phyloP scores from a whole-genome alignment of 2,329 filamentous ascomycete genomes.

The Mycosphaerella sp. region DNA sequence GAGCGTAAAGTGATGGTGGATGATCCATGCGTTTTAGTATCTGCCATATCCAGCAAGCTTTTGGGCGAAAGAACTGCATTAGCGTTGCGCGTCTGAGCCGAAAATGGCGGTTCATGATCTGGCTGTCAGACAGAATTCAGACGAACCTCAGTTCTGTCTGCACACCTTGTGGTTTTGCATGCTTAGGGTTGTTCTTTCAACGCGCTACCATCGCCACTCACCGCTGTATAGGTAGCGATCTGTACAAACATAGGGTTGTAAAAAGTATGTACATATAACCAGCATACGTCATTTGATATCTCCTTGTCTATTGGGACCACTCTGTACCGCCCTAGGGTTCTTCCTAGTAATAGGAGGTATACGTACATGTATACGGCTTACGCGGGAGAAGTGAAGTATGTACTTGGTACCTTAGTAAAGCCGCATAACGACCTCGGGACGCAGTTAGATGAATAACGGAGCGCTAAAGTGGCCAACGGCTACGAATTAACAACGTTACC shows the following conservation, averaged over 20 bases:
- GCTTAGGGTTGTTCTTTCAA: neutral
- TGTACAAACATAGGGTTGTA: neutral
- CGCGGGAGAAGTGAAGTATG: too few relatives aligned
- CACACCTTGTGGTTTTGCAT: neutral
- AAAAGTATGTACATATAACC: neutral
- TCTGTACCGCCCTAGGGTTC: too few relatives aligned
- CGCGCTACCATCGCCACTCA: neutral
- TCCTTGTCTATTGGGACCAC: neutral
- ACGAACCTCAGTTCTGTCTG: neutral
- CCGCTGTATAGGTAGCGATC: neutral
- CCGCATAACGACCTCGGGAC: too few relatives aligned
- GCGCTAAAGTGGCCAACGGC: too few relatives aligned
- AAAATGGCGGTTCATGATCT: too few relatives aligned
- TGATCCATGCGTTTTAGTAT: neutral
- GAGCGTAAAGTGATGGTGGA: conserved; percentile 7
- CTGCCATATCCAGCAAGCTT: neutral
- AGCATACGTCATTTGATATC: neutral
- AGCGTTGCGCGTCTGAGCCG: neutral
- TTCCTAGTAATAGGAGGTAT: too few relatives aligned
- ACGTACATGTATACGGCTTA: too few relatives aligned
- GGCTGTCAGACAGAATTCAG: neutral
- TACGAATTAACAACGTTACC: too few relatives aligned
- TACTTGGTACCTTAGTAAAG: too few relatives aligned
- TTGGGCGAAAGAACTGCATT: neutral
- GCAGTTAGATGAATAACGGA: too few relatives aligned